phyloP scores from a whole-genome alignment of 2,329 filamentous ascomycete genomes.

The Alternaria postmessia region DNA sequence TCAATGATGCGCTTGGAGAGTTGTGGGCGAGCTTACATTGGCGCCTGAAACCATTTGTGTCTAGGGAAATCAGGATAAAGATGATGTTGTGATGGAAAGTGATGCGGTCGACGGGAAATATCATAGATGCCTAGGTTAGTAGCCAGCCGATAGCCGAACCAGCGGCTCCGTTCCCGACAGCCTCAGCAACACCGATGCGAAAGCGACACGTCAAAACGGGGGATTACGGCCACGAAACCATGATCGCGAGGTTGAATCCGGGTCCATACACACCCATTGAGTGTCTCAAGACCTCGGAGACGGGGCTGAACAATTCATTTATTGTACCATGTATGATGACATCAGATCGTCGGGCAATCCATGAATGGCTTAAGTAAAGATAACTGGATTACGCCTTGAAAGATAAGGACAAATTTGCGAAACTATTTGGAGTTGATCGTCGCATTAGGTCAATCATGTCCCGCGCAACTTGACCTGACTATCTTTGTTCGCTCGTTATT shows the following conservation, averaged over 20 bases:
- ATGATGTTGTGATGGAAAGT: conserved; percentile 25
- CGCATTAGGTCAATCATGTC: background rate
- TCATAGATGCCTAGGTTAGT: conserved; percentile 7
- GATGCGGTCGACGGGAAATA: conserved; percentile 13
- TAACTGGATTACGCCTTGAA: background rate
- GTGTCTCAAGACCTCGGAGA: background rate
- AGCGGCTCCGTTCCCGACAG: conserved; percentile 9
- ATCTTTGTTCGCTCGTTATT: background rate
- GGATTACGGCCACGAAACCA: background rate
- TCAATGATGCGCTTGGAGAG: background rate
- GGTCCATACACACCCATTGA: background rate
- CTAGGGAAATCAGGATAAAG: conserved; percentile 4
- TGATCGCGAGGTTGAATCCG: background rate
- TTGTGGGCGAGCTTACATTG: conserved; percentile 26
- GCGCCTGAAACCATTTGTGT: conserved; percentile 43
- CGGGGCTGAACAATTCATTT: background rate
- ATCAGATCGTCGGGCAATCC: background rate
- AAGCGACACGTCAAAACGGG: conserved; percentile 1
- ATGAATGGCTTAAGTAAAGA: background rate
- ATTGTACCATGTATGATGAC: background rate
- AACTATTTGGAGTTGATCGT: background rate
- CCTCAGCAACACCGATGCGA: background rate
- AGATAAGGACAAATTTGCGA: background rate
- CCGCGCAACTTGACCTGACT: background rate
- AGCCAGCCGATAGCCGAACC: conserved; percentile 13